These are phyloP conservation scores for Fraxinus platypoda DNA, from an alignment of 305 asterid genomes.

Conservation along the genomic window DNA sequence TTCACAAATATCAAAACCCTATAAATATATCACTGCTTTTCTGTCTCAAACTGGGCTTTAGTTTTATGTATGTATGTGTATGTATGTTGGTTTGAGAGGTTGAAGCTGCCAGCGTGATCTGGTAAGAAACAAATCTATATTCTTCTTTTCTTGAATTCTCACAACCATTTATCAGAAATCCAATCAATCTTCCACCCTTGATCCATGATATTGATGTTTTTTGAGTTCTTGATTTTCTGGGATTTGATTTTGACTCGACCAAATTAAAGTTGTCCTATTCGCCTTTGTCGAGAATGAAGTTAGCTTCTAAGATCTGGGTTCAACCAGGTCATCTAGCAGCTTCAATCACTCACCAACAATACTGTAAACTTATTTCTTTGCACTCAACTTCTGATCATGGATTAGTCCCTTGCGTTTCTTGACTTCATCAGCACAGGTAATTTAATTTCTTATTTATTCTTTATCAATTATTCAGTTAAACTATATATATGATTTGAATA, in stretches of 20 bases:
- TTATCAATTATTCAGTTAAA: neutral
- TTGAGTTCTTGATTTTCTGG: neutral
- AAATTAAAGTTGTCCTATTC: constrained; percentile 1
- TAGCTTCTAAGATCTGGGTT: constrained; percentile 14
- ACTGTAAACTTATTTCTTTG: neutral
- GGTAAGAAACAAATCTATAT: constrained; percentile 20
- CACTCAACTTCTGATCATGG: neutral
- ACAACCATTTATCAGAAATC: neutral
- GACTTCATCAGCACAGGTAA: neutral
- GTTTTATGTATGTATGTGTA: neutral
- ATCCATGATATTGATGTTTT: neutral
- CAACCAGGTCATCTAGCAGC: constrained; percentile 52
- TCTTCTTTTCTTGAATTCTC: neutral
- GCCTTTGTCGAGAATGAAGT: neutral
- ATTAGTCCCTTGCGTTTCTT: neutral
- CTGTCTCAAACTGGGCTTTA: neutral
- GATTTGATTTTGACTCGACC: neutral
- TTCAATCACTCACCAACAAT: constrained; percentile 50
- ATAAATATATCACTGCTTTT: neutral
- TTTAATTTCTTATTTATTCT: neutral
- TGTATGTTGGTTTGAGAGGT: constrained; percentile 52
- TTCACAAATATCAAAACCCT: neutral
- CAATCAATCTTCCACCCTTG: neutral
- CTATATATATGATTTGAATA: neutral
- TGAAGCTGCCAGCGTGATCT: constrained; percentile 77